Evolutionary conservation across 768 basidiomycete genomes (phyloP), one percentile per base, ranked within the genome.

Genomic region (Lepiota venenata): DNA sequence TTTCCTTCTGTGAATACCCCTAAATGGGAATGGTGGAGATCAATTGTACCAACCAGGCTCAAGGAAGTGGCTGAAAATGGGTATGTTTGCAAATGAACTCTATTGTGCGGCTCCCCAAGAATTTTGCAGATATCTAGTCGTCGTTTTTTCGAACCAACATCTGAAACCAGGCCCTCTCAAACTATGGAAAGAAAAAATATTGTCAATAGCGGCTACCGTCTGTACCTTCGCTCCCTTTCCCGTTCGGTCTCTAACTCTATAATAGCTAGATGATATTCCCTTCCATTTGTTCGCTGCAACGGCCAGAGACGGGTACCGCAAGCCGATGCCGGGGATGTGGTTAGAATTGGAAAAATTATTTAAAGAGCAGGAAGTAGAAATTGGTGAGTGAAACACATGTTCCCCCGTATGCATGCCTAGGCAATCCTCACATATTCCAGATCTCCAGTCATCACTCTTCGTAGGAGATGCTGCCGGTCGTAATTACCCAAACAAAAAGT

Each of bases 381-480:
- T 96, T 61, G 88, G 93, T 88, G 48, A 7, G 78, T 58, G 6
- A 14, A 1, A 41, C 21, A 44, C 32, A 8, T 15, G 38, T 48
- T 43, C 14, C 44, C 7, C 36, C 43, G 7, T 7, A 25, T 32
- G 22, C 18, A 9, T n/a, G 29, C 22, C 32, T 25, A 21, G 44
- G 40, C 38, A 47, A 46, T 25, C 36, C 40, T 49, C 41, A 52
- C 0, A 42, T 14, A 29, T 54, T 16, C 20, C 62, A 94, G 93
- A 95, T 65, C 78, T 82, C 58, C 54, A 63, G 0, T 40, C 72
- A 0, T 87, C 90, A 0, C 89, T 90, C 61, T 95, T 88, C 60
- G 86, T 96, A 1, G 94, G 94, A 2, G 94, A 97, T 61, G 93
- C 92, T 1, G 94, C 93, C 10, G 94, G 93, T 10, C 82, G 94